Evolutionary conservation across 2,329 filamentous ascomycete species (phyloP).

Genomic region (Alternaria infectoria): DNA sequence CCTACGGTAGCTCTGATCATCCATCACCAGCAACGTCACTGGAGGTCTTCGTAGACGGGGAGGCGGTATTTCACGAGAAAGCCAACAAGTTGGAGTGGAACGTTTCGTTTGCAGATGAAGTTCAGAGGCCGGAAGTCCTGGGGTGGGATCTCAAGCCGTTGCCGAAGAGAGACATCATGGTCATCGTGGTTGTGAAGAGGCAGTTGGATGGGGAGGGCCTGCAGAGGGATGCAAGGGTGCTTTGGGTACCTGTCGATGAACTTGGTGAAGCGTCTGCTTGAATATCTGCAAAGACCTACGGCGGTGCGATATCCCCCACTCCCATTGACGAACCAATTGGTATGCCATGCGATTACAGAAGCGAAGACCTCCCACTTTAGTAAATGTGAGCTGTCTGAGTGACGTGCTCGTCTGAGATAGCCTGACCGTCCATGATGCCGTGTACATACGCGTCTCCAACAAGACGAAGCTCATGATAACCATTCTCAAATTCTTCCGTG

Average conservation of each 20-base stretch:
- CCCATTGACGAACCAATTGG: neutral
- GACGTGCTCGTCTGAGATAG: neutral
- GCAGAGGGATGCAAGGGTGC: neutral
- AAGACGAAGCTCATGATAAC: neutral
- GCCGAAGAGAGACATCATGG: constrained; percentile 21
- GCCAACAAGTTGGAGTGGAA: constrained; percentile 8
- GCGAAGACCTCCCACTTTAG: neutral
- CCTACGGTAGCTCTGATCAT: neutral
- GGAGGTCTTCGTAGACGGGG: constrained; percentile 29
- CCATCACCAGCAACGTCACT: constrained; percentile 1
- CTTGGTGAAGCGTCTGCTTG: neutral
- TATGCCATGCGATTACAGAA: neutral
- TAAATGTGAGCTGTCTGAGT: neutral
- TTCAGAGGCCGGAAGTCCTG: constrained; percentile 12
- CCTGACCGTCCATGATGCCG: neutral
- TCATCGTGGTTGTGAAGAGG: constrained; percentile 26
- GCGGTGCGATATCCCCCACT: neutral
- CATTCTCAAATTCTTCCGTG: neutral
- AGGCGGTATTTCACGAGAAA: neutral
- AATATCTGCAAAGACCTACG: too few relatives aligned
- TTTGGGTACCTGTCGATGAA: neutral
- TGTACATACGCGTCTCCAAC: neutral
- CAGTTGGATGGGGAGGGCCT: constrained; percentile 6
- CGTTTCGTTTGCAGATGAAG: constrained; percentile 9
- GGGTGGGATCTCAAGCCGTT: constrained; percentile 37